These are phyloP conservation scores for Amoebophrya sp. DNA, from an alignment of 169 alveolate genomes.

Conservation along the genomic window DNA sequence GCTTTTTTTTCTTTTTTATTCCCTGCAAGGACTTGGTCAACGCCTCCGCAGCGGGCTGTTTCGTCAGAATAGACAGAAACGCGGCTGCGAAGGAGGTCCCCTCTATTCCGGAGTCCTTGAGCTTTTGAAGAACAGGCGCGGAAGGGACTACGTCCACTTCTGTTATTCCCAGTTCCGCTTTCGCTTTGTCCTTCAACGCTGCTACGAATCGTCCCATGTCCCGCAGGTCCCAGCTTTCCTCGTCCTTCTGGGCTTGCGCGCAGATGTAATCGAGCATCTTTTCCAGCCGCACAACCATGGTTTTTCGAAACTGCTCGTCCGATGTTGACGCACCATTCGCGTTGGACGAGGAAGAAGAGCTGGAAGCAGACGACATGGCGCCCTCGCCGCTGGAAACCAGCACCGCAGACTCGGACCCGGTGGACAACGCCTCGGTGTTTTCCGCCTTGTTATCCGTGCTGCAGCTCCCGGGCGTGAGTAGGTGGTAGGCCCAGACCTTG, in stretches of 20 bases:
- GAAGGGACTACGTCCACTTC: too few species aligned
- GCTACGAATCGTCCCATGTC: not conserved
- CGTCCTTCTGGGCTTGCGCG: not conserved
- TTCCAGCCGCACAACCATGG: not conserved
- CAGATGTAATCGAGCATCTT: not conserved
- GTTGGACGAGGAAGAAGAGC: not conserved
- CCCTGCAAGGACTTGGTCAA: too few species aligned
- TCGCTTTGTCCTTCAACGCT: not conserved
- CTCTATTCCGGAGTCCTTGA: too few species aligned
- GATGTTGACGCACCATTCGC: not conserved
- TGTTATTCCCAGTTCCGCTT: not conserved
- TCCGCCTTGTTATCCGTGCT: not conserved
- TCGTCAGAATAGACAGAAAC: too few species aligned
- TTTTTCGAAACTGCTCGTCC: too few species aligned
- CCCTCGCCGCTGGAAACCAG: not conserved
- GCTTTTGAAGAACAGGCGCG: too few species aligned
- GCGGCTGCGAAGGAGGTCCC: too few species aligned
- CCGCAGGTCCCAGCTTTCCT: not conserved
- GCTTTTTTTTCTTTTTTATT: too few species aligned
- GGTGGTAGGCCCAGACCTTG: not conserved
- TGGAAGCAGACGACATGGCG: not conserved
- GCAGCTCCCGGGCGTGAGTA: not conserved
- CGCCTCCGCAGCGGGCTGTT: too few species aligned
- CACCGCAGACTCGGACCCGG: not conserved
- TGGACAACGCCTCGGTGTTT: not conserved